Evolutionary conservation across 768 basidiomycete species (phyloP).

Genomic region (Russula foetens): DNA sequence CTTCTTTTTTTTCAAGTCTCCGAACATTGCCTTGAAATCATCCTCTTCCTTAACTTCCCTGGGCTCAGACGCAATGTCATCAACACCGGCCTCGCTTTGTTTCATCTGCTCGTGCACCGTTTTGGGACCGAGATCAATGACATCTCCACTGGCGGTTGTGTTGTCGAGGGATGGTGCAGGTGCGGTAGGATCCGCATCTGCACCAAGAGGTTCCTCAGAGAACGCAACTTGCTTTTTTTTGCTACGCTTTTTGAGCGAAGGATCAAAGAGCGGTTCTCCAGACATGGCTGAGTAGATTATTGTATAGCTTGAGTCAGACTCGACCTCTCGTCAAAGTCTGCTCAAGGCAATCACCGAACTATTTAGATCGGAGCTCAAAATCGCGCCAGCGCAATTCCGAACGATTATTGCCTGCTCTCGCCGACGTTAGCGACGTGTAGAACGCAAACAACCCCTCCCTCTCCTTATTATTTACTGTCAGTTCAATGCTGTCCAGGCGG

Average conservation of each 20-base stretch:
- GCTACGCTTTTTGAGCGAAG: constrained; percentile 70
- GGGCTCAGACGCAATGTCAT: constrained; percentile 27
- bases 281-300: constrained; percentile 38
- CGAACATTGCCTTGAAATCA: constrained; percentile 78
- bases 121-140: constrained; percentile 66
- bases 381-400: constrained; percentile 3
- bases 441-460: constrained; percentile 4
- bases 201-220: constrained; percentile 74
- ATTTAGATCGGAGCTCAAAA: constrained; percentile 17
- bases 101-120: constrained; percentile 75
- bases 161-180: constrained; percentile 71
- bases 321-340: no score
- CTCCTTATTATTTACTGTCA: not conserved
- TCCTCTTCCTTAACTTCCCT: constrained; percentile 58
- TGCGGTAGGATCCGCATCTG: constrained; percentile 74
- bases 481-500: constrained; percentile 42
- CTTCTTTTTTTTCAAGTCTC: constrained; percentile 87
- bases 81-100: constrained; percentile 32
- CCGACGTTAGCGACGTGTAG: constrained; percentile 18
- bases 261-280: constrained; percentile 76
- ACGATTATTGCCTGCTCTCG: constrained; percentile 22
- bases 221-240: constrained; percentile 87
- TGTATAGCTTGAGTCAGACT: not conserved
- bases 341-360: not conserved
- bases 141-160: constrained; percentile 60